Percentiles rank a stretch among this genome's conserved stretches.
phyloP scores from a whole-genome alignment of 2,329 filamentous ascomycete genomes.

The Anisogramma anomala region DNA sequence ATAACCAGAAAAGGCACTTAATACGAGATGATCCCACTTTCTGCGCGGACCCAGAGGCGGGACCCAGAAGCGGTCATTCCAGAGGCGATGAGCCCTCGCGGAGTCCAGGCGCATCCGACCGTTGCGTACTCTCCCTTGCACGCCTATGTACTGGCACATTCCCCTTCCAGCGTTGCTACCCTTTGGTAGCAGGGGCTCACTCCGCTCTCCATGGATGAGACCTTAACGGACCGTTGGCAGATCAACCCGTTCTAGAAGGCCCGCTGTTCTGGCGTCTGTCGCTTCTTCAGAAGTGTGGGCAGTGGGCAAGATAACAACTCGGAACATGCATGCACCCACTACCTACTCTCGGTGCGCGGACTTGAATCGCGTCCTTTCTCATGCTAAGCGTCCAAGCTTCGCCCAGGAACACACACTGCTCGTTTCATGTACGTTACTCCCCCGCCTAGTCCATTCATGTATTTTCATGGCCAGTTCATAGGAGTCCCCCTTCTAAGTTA shows the following conservation, averaged over 20 bases:
- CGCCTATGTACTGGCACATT: slow-evolving; percentile 2
- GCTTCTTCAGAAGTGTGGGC: slow-evolving; percentile 25
- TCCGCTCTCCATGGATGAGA: slow-evolving; percentile 51
- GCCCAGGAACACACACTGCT: neutral
- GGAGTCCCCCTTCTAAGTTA: too few relatives aligned
- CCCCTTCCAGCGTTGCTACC: slow-evolving; percentile 59
- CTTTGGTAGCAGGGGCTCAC: slow-evolving; percentile 61
- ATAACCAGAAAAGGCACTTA: slow-evolving; percentile 10
- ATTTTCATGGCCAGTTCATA: too few relatives aligned
- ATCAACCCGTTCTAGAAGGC: slow-evolving; percentile 35
- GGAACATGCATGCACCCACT: slow-evolving; percentile 15
- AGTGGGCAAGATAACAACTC: slow-evolving; percentile 32
- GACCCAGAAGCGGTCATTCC: too few relatives aligned
- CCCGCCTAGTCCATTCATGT: too few relatives aligned
- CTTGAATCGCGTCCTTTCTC: too few relatives aligned
- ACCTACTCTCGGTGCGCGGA: too few relatives aligned
- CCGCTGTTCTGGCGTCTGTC: slow-evolving; percentile 22
- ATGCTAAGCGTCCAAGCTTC: neutral
- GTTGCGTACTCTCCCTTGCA: too few relatives aligned
- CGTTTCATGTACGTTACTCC: too few relatives aligned
- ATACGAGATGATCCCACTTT: slow-evolving; percentile 4
- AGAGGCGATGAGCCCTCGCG: too few relatives aligned
- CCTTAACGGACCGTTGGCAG: slow-evolving; percentile 78
- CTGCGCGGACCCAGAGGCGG: too few relatives aligned
- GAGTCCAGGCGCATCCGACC: too few relatives aligned